Evolutionary conservation across 495 filamentous ascomycete species (phyloP).

Genomic region (Daldinia childiae): DNA sequence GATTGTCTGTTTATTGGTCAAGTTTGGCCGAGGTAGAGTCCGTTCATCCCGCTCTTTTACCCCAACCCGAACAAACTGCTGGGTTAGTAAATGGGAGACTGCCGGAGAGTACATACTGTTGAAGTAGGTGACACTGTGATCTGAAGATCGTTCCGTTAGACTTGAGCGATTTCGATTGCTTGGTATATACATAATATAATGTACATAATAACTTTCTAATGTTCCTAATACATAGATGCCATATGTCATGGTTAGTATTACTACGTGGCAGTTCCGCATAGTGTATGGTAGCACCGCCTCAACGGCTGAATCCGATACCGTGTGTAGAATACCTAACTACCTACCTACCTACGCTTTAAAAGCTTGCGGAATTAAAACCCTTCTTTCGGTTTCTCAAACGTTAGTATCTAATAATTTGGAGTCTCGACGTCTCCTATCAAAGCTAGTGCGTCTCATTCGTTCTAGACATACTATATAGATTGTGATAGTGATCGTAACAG

Average conservation of each 20-base stretch:
- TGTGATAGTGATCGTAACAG: constrained; percentile 36
- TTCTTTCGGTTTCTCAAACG: neutral
- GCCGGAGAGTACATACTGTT: constrained; percentile 9
- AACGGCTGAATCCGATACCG: constrained; percentile 9
- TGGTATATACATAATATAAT: neutral
- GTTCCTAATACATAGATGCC: neutral
- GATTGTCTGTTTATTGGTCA: constrained; percentile 8
- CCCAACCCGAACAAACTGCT: constrained; percentile 38
- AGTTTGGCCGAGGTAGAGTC: constrained; percentile 43
- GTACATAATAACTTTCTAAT: neutral
- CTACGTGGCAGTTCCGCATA: constrained; percentile 6
- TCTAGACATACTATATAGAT: constrained; percentile 12
- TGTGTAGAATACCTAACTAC: too few relatives aligned
- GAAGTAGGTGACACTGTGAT: constrained; percentile 43
- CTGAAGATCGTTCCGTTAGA: constrained; percentile 30
- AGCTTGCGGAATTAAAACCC: constrained; percentile 7
- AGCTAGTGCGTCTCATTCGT: constrained; percentile 29
- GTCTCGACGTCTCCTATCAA: constrained; percentile 2
- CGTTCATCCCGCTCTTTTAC: constrained; percentile 35
- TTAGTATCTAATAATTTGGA: constrained; percentile 11
- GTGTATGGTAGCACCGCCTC: constrained; percentile 12
- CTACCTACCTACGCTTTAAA: too few relatives aligned
- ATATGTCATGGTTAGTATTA: neutral
- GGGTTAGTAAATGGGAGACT: constrained; percentile 28
- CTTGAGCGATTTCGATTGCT: constrained; percentile 28